These are phyloP conservation scores for Botrytis elliptica DNA, from an alignment of 2,329 filamentous ascomycete genomes.

Conservation along the genomic window DNA sequence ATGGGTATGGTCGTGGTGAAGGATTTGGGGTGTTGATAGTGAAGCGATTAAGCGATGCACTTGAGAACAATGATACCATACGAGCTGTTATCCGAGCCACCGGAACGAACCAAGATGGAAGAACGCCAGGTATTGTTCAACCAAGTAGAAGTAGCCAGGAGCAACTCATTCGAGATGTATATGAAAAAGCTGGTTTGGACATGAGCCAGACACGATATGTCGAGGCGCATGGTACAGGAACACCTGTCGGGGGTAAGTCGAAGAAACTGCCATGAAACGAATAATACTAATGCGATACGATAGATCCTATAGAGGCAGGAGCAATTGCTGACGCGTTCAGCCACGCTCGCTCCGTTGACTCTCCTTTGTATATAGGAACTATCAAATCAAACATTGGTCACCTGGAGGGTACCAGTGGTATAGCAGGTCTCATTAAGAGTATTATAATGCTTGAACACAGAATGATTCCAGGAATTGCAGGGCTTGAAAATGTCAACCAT, in stretches of 20 bases:
- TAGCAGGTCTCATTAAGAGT: slow-evolving; percentile 37
- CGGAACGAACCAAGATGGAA: slow-evolving; percentile 50
- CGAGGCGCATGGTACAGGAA: slow-evolving; percentile 48
- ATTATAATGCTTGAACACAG: slow-evolving; percentile 33
- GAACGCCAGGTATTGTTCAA: slow-evolving; percentile 53
- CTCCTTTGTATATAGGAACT: slow-evolving; percentile 25
- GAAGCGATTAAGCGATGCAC: slow-evolving; percentile 57
- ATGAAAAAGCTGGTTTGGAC: slow-evolving; percentile 45
- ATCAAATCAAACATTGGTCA: slow-evolving; percentile 37
- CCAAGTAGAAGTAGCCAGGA: slow-evolving; percentile 49
- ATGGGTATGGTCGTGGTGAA: slow-evolving; percentile 64
- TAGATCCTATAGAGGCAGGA: slow-evolving; percentile 9
- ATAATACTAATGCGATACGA: neutral
- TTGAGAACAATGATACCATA: slow-evolving; percentile 38
- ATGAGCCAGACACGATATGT: slow-evolving; percentile 44
- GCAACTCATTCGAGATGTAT: slow-evolving; percentile 46
- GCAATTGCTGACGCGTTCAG: slow-evolving; percentile 12
- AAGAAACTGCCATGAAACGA: neutral
- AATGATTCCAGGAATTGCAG: slow-evolving; percentile 33
- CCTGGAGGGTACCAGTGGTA: slow-evolving; percentile 33
- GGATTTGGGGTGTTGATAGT: slow-evolving; percentile 57
- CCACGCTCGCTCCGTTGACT: slow-evolving; percentile 17
- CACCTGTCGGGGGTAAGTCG: neutral
- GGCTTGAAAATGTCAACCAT: slow-evolving; percentile 40
- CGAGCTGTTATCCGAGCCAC: slow-evolving; percentile 11